Evolutionary conservation across 1,284 basidiomycete species (phyloP).

Genomic region (Ustilago shanxiensis): DNA sequence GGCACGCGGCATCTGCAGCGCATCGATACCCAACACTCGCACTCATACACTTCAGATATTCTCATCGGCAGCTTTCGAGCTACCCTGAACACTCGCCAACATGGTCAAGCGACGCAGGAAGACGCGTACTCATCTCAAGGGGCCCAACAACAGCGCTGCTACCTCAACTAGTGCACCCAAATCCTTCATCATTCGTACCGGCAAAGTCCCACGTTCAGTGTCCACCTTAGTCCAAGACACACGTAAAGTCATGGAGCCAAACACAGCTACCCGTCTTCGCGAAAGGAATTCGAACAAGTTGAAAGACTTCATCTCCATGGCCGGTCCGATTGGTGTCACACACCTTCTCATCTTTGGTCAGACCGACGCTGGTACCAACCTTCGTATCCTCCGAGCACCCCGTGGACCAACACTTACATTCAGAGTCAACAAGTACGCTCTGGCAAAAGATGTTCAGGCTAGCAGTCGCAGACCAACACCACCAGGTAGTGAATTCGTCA

Average conservation of each 20-base stretch:
- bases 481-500: constrained; percentile 82
- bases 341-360: constrained; percentile 86
- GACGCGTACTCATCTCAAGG: constrained; percentile 68
- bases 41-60: not conserved
- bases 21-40: not conserved
- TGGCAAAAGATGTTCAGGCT: constrained; percentile 84
- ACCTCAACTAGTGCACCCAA: constrained; percentile 71
- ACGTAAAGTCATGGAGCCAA: constrained; percentile 96
- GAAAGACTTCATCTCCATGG: constrained; percentile 93
- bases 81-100: not conserved
- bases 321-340: constrained; percentile 89
- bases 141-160: constrained; percentile 56
- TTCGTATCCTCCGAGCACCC: constrained; percentile 89
- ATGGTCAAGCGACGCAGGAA: constrained; percentile 61
- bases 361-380: constrained; percentile 76
- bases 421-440: constrained; percentile 89
- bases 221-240: constrained; percentile 90
- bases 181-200: constrained; percentile 90
- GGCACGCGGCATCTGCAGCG: not conserved
- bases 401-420: constrained; percentile 95
- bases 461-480: constrained; percentile 79
- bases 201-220: constrained; percentile 88
- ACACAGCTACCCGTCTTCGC: constrained; percentile 88
- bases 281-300: constrained; percentile 92
- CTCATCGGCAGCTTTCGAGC: not conserved